These are phyloP conservation scores for Fusarium sp. DNA, from an alignment of 2,329 filamentous ascomycete genomes.

Conservation along the genomic window DNA sequence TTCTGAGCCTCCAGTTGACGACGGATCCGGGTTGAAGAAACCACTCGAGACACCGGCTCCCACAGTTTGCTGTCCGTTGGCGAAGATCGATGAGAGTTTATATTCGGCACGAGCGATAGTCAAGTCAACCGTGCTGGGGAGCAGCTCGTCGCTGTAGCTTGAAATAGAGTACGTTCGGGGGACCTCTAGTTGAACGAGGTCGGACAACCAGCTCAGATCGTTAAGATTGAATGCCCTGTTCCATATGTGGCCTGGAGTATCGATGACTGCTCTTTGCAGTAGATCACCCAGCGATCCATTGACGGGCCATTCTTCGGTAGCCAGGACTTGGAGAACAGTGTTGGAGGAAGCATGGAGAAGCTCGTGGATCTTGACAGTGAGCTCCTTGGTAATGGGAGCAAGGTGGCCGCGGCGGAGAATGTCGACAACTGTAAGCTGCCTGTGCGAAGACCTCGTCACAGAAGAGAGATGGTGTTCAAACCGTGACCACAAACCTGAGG, in stretches of 20 bases:
- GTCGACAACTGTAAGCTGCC: conserved; percentile 60
- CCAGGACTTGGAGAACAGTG: conserved; percentile 62
- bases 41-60: conserved; percentile 65
- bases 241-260: conserved; percentile 64
- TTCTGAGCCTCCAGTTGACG: conserved; percentile 56
- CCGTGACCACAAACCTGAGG: conserved; percentile 60
- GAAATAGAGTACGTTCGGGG: conserved; percentile 68
- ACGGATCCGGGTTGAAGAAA: conserved; percentile 62
- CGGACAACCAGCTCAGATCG: conserved; percentile 61
- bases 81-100: conserved; percentile 60
- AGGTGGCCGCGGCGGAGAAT: conserved; percentile 66
- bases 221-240: conserved; percentile 63
- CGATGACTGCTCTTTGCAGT: conserved; percentile 62
- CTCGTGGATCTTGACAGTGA: conserved; percentile 63
- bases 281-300: conserved; percentile 65
- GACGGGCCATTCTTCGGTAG: conserved; percentile 66
- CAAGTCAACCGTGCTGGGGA: conserved; percentile 65
- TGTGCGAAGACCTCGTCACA: conserved; percentile 49
- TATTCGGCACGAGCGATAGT: conserved; percentile 66
- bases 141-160: conserved; percentile 62
- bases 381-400: conserved; percentile 64
- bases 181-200: conserved; percentile 63
- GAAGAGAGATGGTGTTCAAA: conserved; percentile 62
- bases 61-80: conserved; percentile 49
- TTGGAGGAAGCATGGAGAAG: conserved; percentile 64